Evolutionary conservation across 176 grass and related monocot species (phyloP), one percentile per base, ranked within the genome.

Genomic region (Leersia perrieri): DNA sequence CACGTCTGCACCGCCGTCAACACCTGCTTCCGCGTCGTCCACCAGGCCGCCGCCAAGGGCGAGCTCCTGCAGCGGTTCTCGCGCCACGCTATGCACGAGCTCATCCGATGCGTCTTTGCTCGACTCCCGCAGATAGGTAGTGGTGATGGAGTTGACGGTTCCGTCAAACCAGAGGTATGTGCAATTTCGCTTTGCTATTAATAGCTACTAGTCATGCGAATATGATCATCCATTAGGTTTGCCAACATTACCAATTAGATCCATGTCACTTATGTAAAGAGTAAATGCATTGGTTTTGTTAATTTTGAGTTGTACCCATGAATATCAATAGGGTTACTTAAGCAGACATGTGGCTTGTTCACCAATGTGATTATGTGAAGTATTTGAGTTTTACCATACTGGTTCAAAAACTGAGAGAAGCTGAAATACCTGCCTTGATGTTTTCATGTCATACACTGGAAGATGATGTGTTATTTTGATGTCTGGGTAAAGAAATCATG

Each of bases 1-100:
- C 97, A 99, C n/a, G 97, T 96, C 61, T 95, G 93, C 87, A 99
- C 89, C 22, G 82, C 92, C 1, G 91, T 99, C 65, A 96, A 99
- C 73, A 99, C 87, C 0, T 99, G 97, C 79, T 96, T 95, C 84
- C 89, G 97, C 25, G 91, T 96, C 41, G 93, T 96, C 7, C 91
- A 99, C 73, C 97, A 99, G 86, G 93, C 91, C 0, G 70, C 75
- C 2, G 60, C 75, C 3, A 99, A 96, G 82, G 85, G 91, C 15
- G 93, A 96, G 49, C 93, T 96, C n/a, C 86, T 99, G 82, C 92
- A 99, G 83, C 84, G 79, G 2, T 96, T 91, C 83, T 95, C 97
- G 4, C 85, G 97, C 0, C 82, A 99, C 68, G 77, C 87, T 1
- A 95, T 99, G 93, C 91, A 91, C 36, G 89, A 99, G 64, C 86